Conservation (phyloP, 768 basidiomycete species). For the Rhodotorula graminis region DNA sequence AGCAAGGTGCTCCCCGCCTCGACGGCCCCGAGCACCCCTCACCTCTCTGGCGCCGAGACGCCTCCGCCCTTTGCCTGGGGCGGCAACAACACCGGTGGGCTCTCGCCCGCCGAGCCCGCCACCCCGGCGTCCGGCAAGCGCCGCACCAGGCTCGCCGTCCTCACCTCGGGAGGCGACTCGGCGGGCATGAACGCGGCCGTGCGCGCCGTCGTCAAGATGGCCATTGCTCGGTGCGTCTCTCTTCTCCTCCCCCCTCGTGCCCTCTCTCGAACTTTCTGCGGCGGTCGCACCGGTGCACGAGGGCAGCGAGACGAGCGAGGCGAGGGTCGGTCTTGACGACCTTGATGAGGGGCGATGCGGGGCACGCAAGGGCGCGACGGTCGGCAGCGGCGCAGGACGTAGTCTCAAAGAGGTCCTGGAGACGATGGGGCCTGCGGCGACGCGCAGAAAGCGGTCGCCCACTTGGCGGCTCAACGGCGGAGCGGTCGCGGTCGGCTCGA, state of each 20-base stretch:
- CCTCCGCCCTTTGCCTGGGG: conserved; percentile 10
- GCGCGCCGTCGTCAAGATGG: conserved; percentile 84
- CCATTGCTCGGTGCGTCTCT: conserved; percentile 71
- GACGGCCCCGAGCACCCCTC: conserved; percentile 9
- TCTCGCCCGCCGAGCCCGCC: not conserved
- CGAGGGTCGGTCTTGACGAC: not conserved
- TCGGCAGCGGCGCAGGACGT: too few species aligned
- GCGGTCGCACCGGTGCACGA: too few species aligned
- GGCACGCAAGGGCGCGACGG: not conserved
- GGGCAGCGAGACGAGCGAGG: too few species aligned
- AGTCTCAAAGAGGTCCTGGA: too few species aligned
- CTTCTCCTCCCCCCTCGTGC: not conserved
- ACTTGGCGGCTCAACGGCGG: too few species aligned
- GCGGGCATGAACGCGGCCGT: conserved; percentile 90
- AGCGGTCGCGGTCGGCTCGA: too few species aligned
- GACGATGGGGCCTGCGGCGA: too few species aligned
- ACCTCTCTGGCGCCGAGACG: conserved; percentile 5
- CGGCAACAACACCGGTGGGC: not conserved
- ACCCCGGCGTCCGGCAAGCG: conserved; percentile 9
- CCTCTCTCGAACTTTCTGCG: not conserved
- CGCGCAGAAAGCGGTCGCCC: too few species aligned
- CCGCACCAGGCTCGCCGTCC: conserved; percentile 57
- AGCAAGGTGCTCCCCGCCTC: conserved; percentile 7
- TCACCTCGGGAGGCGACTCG: conserved; percentile 95
- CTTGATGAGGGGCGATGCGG: not conserved